A percentile compares a stretch with the other conserved stretches of the same genome.
These are phyloP conservation scores for Pezicula carpinea DNA, from an alignment of 2,329 filamentous ascomycete genomes.

Conservation along the genomic window DNA sequence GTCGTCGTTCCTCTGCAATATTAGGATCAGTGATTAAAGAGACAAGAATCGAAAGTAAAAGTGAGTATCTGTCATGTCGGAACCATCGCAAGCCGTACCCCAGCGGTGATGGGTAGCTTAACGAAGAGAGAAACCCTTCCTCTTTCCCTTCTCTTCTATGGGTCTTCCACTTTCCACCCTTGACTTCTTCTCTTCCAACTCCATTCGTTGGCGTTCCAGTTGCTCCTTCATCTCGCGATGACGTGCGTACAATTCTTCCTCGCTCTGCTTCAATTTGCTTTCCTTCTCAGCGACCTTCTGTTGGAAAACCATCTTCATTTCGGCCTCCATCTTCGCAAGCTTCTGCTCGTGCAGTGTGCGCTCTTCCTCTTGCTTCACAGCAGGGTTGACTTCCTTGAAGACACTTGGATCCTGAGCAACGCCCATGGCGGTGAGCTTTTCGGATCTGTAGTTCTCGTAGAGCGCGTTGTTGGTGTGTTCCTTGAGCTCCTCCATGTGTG, in stretches of 20 bases:
- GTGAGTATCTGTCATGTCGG: slow-evolving; percentile 21
- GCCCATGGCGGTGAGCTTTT: slow-evolving; percentile 98
- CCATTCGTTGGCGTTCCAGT: slow-evolving; percentile 86
- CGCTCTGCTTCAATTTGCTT: slow-evolving; percentile 98
- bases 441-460: slow-evolving; percentile 99
- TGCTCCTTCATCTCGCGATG: slow-evolving; percentile 99
- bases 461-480: slow-evolving; percentile 99
- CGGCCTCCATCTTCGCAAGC: slow-evolving; percentile 99
- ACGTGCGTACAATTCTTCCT: slow-evolving; percentile 95
- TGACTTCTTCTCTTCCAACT: slow-evolving; percentile 97
- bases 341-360: slow-evolving; percentile 98
- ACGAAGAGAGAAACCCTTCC: slow-evolving; percentile 98
- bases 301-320: slow-evolving; percentile 99
- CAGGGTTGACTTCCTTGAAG: slow-evolving; percentile 99
- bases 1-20: slow-evolving; percentile 19
- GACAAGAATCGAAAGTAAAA: slow-evolving; percentile 28
- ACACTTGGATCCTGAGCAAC: slow-evolving; percentile 97
- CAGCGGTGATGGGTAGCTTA: slow-evolving; percentile 42
- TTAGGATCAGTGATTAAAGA: slow-evolving; percentile 31
- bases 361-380: slow-evolving; percentile 99
- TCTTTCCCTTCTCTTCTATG: slow-evolving; percentile 95
- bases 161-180: slow-evolving; percentile 93
- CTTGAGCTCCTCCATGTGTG: slow-evolving; percentile 99
- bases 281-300: slow-evolving; percentile 99
- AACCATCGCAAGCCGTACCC: slow-evolving; percentile 19